These are phyloP conservation scores for Termitomyces sp. DNA, from an alignment of 768 basidiomycete species.

Conservation along the genomic window DNA sequence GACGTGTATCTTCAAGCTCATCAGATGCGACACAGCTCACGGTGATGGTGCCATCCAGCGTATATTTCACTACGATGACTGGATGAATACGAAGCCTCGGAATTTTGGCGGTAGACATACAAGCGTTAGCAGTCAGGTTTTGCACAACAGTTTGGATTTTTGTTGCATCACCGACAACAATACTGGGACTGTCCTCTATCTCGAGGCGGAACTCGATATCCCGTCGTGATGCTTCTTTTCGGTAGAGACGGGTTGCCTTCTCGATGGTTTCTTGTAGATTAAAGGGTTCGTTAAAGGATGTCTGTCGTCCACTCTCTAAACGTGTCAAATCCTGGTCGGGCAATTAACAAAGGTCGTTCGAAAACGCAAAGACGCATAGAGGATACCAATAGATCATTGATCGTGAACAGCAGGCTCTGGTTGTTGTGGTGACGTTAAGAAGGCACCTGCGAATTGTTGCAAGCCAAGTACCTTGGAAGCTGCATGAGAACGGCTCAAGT, in stretches of 20 bases:
- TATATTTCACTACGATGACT: conserved; percentile 59
- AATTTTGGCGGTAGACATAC: conserved; percentile 28
- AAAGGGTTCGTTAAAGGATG: conserved; percentile 73
- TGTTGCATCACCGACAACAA: conserved; percentile 64
- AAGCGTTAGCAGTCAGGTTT: conserved; percentile 71
- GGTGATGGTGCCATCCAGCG: conserved; percentile 51
- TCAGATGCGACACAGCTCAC: conserved; percentile 48
- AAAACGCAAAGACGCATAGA: conserved; percentile 4
- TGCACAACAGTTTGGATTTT: conserved; percentile 76
- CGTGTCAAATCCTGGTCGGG: conserved; percentile 60
- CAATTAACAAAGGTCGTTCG: background rate
- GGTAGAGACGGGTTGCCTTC: conserved; percentile 59
- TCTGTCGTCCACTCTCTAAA: conserved; percentile 69
- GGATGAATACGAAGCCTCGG: background rate
- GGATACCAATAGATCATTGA: conserved; percentile 79
- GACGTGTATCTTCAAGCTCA: conserved; percentile 46
- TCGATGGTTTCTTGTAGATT: conserved; percentile 54
- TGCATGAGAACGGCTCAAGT: conserved; percentile 64
- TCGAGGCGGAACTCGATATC: conserved; percentile 56
- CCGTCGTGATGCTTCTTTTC: conserved; percentile 59
- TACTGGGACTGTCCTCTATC: conserved; percentile 45
- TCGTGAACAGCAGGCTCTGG: conserved; percentile 71
- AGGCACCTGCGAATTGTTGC: background rate
- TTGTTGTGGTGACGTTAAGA: background rate
- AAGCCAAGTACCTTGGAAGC: conserved; percentile 57